A percentile compares a stretch with the other conserved stretches of the same genome.
These are phyloP conservation scores for Chrysosphaeria jannelii DNA, from an alignment of 2,329 filamentous ascomycete species.

Conservation along the genomic window DNA sequence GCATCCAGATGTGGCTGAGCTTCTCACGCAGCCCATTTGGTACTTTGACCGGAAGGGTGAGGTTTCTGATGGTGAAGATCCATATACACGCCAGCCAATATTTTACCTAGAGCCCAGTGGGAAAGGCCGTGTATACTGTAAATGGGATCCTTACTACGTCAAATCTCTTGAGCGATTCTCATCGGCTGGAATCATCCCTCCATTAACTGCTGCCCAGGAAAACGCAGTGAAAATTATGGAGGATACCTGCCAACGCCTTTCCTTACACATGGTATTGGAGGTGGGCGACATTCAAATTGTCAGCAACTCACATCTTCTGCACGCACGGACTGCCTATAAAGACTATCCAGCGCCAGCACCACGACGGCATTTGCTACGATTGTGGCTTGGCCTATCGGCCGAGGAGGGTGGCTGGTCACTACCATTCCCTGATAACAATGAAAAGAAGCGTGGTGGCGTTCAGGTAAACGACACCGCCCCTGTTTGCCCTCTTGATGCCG, in stretches of 20 bases:
- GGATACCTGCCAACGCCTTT: constrained; percentile 39
- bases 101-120: constrained; percentile 46
- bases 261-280: constrained; percentile 63
- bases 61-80: constrained; percentile 39
- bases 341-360: constrained; percentile 32
- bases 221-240: constrained; percentile 42
- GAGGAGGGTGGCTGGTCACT: constrained; percentile 60
- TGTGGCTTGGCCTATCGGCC: constrained; percentile 66
- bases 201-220: constrained; percentile 35
- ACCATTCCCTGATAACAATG: constrained; percentile 50
- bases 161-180: constrained; percentile 46
- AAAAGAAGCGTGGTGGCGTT: constrained; percentile 71
- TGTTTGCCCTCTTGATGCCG: constrained; percentile 45
- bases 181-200: constrained; percentile 39
- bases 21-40: constrained; percentile 52
- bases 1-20: constrained; percentile 47
- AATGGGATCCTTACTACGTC: constrained; percentile 80
- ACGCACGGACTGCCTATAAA: constrained; percentile 54
- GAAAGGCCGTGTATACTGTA: constrained; percentile 40
- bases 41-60: constrained; percentile 85
- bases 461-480: constrained; percentile 61
- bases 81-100: constrained; percentile 40
- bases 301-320: constrained; percentile 50
- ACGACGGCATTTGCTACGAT: constrained; percentile 46
- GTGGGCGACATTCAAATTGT: constrained; percentile 75